Conservation (phyloP, 805 yeast genomes). For the Barnettozyma vustinii region DNA sequence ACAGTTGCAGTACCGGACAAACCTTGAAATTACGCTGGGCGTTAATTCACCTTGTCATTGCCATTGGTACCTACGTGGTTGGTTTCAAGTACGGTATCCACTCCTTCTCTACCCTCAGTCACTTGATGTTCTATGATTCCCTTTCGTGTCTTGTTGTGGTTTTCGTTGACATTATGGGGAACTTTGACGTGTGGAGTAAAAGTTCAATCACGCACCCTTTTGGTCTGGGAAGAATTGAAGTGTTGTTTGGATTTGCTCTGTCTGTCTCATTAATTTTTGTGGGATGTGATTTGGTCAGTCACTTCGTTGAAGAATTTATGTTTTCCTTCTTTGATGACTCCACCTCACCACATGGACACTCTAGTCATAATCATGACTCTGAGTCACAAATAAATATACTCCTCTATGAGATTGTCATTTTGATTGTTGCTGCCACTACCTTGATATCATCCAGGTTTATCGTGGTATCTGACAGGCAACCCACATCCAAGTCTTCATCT, state of each 20-base stretch:
- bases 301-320: constrained; percentile 73
- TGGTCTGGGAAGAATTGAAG: constrained; percentile 89
- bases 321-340: constrained; percentile 28
- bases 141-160: constrained; percentile 67
- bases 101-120: constrained; percentile 74
- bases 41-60: constrained; percentile 45
- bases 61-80: constrained; percentile 50
- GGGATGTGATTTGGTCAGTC: constrained; percentile 85
- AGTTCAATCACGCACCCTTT: constrained; percentile 83
- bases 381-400: constrained; percentile 20
- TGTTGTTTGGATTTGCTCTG: constrained; percentile 79
- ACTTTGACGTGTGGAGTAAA: constrained; percentile 86
- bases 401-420: constrained; percentile 27
- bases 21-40: constrained; percentile 56
- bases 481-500: background rate
- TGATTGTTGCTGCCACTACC: constrained; percentile 26
- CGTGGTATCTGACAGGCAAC: background rate
- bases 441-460: constrained; percentile 28
- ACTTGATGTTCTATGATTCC: constrained; percentile 81
- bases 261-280: constrained; percentile 83
- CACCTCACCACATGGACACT: constrained; percentile 8
- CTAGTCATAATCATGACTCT: constrained; percentile 26
- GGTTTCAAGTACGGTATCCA: constrained; percentile 56
- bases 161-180: constrained; percentile 74
- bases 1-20: constrained; percentile 55